phyloP scores from a whole-genome alignment of 2,329 filamentous ascomycete genomes.

The Aspergillus tamarii region DNA sequence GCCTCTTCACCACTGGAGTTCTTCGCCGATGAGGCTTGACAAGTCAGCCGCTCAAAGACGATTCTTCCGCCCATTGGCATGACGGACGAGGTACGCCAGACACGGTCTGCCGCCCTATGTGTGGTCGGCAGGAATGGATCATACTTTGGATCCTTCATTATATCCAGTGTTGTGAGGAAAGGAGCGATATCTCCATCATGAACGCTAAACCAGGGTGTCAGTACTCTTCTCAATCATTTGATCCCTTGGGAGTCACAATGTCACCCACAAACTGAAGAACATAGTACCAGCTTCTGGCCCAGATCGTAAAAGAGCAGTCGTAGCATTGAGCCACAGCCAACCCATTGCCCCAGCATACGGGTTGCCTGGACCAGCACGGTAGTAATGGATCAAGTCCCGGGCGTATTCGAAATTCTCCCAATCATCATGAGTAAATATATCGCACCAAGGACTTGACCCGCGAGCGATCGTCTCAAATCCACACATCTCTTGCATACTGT shows the following conservation, averaged over 20 bases:
- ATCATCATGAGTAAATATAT: conserved; percentile 58
- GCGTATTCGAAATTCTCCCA: conserved; percentile 63
- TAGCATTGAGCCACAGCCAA: conserved; percentile 62
- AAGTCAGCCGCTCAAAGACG: conserved; percentile 58
- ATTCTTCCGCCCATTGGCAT: conserved; percentile 62
- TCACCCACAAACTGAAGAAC: conserved; percentile 60
- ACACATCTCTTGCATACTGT: conserved; percentile 65
- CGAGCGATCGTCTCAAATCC: conserved; percentile 61
- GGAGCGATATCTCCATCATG: conserved; percentile 64
- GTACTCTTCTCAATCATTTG: background rate
- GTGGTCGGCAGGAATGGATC: conserved; percentile 50
- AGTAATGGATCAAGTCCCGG: conserved; percentile 61
- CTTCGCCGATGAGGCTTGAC: conserved; percentile 27
- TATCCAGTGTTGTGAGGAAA: conserved; percentile 56
- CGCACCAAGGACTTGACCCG: conserved; percentile 60
- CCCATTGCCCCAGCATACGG: conserved; percentile 58
- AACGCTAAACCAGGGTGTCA: conserved; percentile 37
- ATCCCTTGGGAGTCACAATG: background rate
- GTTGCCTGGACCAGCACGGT: conserved; percentile 61
- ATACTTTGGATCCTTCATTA: conserved; percentile 47
- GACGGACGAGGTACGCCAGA: conserved; percentile 59
- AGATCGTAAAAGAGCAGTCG: conserved; percentile 51
- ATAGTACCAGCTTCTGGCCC: conserved; percentile 51
- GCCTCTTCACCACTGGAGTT: conserved; percentile 21
- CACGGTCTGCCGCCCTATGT: conserved; percentile 48